Conservation (phyloP, 257 asterid species). For the Scutellaria barbata region DNA sequence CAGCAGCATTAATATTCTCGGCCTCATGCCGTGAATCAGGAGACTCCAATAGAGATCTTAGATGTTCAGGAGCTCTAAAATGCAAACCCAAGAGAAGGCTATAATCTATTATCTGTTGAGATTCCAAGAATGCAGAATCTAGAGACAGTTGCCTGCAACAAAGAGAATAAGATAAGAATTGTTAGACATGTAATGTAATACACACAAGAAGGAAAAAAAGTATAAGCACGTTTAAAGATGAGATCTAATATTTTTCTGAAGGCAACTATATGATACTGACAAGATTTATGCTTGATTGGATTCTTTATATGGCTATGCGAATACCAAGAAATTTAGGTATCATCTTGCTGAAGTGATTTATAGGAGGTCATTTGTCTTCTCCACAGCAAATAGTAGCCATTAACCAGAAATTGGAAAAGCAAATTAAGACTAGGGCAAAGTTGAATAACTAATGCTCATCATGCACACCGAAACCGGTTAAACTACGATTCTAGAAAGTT, state of each 20-base stretch:
- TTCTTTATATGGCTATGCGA: neutral
- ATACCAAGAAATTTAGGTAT: neutral
- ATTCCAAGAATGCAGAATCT: slow-evolving; percentile 81
- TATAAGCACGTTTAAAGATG: neutral
- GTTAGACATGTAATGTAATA: slow-evolving; percentile 12
- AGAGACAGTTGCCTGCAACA: slow-evolving; percentile 72
- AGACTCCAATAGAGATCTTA: slow-evolving; percentile 61
- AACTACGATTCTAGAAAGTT: neutral
- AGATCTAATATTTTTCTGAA: neutral
- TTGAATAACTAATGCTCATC: slow-evolving; percentile 12
- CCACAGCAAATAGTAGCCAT: too few relatives aligned
- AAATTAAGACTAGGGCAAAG: neutral
- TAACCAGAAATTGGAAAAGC: too few relatives aligned
- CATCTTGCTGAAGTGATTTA: neutral
- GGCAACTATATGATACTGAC: slow-evolving; percentile 1
- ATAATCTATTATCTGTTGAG: slow-evolving; percentile 87
- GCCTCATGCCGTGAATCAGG: slow-evolving; percentile 56
- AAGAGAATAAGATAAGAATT: slow-evolving; percentile 15
- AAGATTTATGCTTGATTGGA: neutral
- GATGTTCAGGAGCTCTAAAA: slow-evolving; percentile 96
- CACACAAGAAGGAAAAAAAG: slow-evolving; percentile 23
- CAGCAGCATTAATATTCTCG: slow-evolving; percentile 39
- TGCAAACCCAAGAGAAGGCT: slow-evolving; percentile 95
- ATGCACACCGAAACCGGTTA: neutral
- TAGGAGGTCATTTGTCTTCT: too few relatives aligned